Evolutionary conservation across 495 filamentous ascomycete genomes (phyloP).

Genomic region (Neurospora intermedia): DNA sequence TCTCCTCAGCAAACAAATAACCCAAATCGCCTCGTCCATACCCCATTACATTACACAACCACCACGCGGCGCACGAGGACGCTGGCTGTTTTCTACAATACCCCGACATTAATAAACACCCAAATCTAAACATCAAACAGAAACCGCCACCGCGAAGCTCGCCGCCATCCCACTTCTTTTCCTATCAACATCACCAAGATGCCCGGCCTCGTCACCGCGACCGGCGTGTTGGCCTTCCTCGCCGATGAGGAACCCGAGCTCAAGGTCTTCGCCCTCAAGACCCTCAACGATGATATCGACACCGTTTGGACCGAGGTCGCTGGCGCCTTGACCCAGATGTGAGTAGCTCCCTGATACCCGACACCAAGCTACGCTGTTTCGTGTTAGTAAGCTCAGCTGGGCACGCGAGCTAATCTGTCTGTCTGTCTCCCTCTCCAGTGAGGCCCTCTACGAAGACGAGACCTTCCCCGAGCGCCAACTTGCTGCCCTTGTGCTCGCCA

Average conservation of each 20-base stretch:
- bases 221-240: conserved; percentile 89
- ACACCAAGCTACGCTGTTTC: neutral
- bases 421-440: conserved; percentile 39
- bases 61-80: neutral
- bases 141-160: neutral
- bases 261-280: conserved; percentile 86
- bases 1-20: neutral
- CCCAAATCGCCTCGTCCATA: neutral
- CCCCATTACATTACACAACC: neutral
- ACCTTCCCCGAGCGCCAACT: conserved; percentile 87
- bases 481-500: conserved; percentile 87
- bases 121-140: neutral
- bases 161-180: neutral
- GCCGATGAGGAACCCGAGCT: conserved; percentile 89
- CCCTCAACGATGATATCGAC: conserved; percentile 89
- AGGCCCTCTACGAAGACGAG: conserved; percentile 95
- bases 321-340: conserved; percentile 87
- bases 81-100: neutral
- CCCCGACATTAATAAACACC: neutral
- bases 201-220: conserved; percentile 89
- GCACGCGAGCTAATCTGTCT: conserved; percentile 1
- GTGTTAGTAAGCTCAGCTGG: conserved; percentile 5
- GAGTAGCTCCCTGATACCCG: conserved; percentile 25
- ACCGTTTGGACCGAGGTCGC: conserved; percentile 96
- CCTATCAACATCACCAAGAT: conserved; percentile 38